Evolutionary conservation across 371 early-diverging fungal genomes (phyloP), one percentile per base, ranked within the genome.

Genomic region (Mortierella sp.): DNA sequence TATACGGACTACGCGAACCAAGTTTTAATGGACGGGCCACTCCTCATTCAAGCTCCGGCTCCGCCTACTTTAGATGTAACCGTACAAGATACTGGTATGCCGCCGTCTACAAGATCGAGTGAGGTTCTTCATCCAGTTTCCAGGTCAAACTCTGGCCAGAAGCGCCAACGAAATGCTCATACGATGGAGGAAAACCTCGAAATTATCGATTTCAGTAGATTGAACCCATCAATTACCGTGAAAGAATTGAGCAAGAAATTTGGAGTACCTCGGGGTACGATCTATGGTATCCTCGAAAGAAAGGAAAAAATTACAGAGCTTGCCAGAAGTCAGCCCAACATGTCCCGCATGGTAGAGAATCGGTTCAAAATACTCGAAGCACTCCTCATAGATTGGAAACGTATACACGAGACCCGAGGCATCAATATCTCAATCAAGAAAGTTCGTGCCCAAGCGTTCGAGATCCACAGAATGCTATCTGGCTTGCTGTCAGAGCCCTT

Each of bases 391-490:
- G 21, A 22, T 16, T 68, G 68, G 61, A 38, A n/a, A 11, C 10
- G 5, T 3, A 33, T 36, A 40, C 53, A 48, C 1, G 33, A 11
- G 5, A 47, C 11, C 15, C 48, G 53, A 19, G 22, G 60, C 36
- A 33, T 68, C 9, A 3, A 45, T 3, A 36, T 68, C 4, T 50
- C 61, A 7, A 36, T 21, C 24, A 61, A 52, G 15, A 61, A n/a
- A 45, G 13, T 68, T 7, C 40, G 40, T 33, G 58, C 58, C 9
- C 68, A 68, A 36, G 61, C 61, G 10, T 58, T 68, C 13, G 68
- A 68, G 19, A 22, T 61, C 33, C 61, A 48, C 40, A 36, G 68
- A 24, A 60, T 60, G 61, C 47, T 68, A 11, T 68, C 68, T 1
- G 41, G 53, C 10, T 22, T 68, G 2, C 53, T 68, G 1, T 11